phyloP scores from a whole-genome alignment of 1,284 basidiomycete genomes.

The Singerocomus inundabilis region DNA sequence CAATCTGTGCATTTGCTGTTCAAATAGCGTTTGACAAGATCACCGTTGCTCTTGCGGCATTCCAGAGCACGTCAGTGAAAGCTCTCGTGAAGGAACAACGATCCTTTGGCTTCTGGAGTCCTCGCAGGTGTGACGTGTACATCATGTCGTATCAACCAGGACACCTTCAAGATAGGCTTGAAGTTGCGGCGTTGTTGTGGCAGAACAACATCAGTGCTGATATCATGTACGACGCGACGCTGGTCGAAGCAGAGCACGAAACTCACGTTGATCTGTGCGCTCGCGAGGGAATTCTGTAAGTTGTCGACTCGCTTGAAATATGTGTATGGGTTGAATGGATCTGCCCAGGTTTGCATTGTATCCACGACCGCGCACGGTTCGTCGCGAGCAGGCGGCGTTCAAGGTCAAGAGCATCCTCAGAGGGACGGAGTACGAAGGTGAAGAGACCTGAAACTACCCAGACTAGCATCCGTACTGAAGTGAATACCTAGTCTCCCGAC shows the following conservation, averaged over 20 bases:
- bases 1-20: conserved; percentile 67
- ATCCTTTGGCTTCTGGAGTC: conserved; percentile 86
- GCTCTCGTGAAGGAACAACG: conserved; percentile 72
- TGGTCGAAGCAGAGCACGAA: conserved; percentile 60
- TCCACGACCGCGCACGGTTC: conserved; percentile 55
- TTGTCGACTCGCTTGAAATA: conserved; percentile 2
- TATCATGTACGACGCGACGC: conserved; percentile 78
- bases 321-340: neutral
- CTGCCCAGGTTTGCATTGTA: conserved; percentile 65
- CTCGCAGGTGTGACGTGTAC: conserved; percentile 82
- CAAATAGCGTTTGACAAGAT: conserved; percentile 84
- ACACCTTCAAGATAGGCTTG: conserved; percentile 72
- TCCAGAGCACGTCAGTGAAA: conserved; percentile 69
- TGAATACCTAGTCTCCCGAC: conserved; percentile 51
- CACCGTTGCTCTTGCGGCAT: conserved; percentile 65
- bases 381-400: conserved; percentile 66
- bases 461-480: neutral
- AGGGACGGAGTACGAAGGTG: conserved; percentile 71
- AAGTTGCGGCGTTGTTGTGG: conserved; percentile 79
- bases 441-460: conserved; percentile 14
- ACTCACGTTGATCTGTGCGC: conserved; percentile 63
- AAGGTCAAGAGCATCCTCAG: conserved; percentile 78
- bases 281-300: conserved; percentile 78
- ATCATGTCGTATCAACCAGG: conserved; percentile 79
- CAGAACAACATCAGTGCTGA: conserved; percentile 81